Evolutionary conservation across 2,329 filamentous ascomycete genomes (phyloP).

Genomic region (Phialophora macrospora): DNA sequence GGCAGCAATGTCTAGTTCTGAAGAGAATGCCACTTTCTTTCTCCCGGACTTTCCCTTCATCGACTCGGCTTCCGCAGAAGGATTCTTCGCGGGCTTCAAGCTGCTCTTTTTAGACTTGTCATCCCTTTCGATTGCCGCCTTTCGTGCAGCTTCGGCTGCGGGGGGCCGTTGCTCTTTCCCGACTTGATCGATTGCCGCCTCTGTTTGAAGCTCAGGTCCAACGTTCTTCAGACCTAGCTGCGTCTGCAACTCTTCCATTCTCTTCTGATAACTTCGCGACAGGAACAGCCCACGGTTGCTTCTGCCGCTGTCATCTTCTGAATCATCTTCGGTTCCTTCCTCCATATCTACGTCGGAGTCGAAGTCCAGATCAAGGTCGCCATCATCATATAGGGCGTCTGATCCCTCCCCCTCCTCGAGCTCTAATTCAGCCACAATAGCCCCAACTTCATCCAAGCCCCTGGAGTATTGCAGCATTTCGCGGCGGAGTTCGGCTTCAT

Average conservation of each 20-base stretch:
- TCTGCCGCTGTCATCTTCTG: conserved; percentile 77
- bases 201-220: conserved; percentile 52
- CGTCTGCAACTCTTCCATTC: conserved; percentile 85
- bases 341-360: conserved; percentile 47
- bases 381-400: conserved; percentile 56
- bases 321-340: conserved; percentile 65
- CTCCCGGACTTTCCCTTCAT: conserved; percentile 48
- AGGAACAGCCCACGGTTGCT: conserved; percentile 59
- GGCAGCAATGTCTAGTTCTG: conserved; percentile 70
- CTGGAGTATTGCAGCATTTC: conserved; percentile 82
- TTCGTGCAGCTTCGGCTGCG: conserved; percentile 40
- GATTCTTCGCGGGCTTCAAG: conserved; percentile 22
- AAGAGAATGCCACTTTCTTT: conserved; percentile 83
- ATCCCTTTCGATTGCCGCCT: conserved; percentile 33
- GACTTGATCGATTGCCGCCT: conserved; percentile 12
- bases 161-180: conserved; percentile 27
- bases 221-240: conserved; percentile 69
- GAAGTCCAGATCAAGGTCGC: conserved; percentile 52
- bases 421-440: conserved; percentile 89
- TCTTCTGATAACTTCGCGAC: conserved; percentile 66
- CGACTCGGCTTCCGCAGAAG: conserved; percentile 7
- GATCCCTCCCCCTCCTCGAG: conserved; percentile 69
- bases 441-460: conserved; percentile 81
- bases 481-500: conserved; percentile 78
- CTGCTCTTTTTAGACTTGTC: conserved; percentile 30